Base-by-base conservation (phyloP, 257 asterid genomes). In the Solanum pennellii region DNA sequence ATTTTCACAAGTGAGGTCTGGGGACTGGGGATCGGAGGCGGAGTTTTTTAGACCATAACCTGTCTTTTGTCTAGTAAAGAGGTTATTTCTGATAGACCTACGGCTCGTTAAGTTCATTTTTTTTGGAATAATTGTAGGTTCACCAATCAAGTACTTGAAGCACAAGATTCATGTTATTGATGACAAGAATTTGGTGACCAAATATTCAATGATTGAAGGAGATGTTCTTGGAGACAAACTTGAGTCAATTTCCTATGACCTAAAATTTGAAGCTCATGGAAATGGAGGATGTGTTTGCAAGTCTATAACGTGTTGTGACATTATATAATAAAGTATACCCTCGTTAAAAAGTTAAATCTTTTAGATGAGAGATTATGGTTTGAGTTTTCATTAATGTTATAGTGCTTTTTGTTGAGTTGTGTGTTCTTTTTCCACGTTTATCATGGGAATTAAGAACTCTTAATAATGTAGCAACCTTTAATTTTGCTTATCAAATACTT, bases 181-280 rank as follows among this genome's bases (percentile, higher is more conserved):
- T 87, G 79, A 37, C 6, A 86, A 88, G 7, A 91, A 88, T 23
- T 88, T 90, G 47, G 72, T 83, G 1, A 85, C 77, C 44, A 89
- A 89, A 33, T 90, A 91, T 69, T 89, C 91, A 68, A 73, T 89
- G 1, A 37, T 92, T 3, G 93, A 89, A n/a, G 94, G 94, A 1
- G 94, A 87, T 84, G 90, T 83, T 69, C 3, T 91, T 31, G 60
- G 27, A 20, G 91, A 49, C 18, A 56, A 56, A 25, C 21, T 91
- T 3, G 95, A 93, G 4, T 88, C 91, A 9, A 83, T 93, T 20
- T 59, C 85, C 47, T 88, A 88, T 21, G 89, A 82, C 9, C 6
- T 88, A 12, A 90, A 90, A 45, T 68, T 92, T 15, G 93, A 88
- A 20, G 87, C 89, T 1, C 62, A 89, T 4, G 87, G 82, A 47